Evolutionary conservation across 2,329 filamentous ascomycete genomes (phyloP).

Genomic region (Ascochyta viciae-villosae): DNA sequence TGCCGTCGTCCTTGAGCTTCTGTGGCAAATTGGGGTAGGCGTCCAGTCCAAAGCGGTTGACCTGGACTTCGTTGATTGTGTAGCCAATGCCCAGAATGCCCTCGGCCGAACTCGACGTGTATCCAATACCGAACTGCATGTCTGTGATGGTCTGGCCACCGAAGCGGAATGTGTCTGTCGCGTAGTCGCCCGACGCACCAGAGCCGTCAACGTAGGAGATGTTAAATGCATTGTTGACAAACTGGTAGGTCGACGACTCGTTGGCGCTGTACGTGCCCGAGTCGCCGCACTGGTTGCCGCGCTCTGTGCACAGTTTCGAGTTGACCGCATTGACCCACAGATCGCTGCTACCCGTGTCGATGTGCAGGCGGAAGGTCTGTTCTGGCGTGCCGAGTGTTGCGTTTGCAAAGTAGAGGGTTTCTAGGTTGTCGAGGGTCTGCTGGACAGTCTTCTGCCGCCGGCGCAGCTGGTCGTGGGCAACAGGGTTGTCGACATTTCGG

Average conservation of each 20-base stretch:
- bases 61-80: constrained; percentile 76
- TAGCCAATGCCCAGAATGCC: constrained; percentile 91
- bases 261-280: constrained; percentile 74
- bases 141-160: constrained; percentile 60
- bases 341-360: constrained; percentile 70
- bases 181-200: constrained; percentile 79
- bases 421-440: constrained; percentile 62
- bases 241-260: constrained; percentile 76
- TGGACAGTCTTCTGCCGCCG: constrained; percentile 52
- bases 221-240: constrained; percentile 79
- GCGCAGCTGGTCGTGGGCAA: constrained; percentile 56
- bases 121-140: constrained; percentile 78
- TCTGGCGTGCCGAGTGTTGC: constrained; percentile 64
- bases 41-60: constrained; percentile 60
- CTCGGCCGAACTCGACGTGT: constrained; percentile 64
- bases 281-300: constrained; percentile 60
- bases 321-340: constrained; percentile 70
- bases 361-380: constrained; percentile 62
- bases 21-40: constrained; percentile 69
- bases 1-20: constrained; percentile 66
- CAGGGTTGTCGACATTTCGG: constrained; percentile 54
- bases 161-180: constrained; percentile 72
- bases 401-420: constrained; percentile 67
- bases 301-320: constrained; percentile 65
- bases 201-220: constrained; percentile 88